Conservation (phyloP, 768 basidiomycete genomes). For the Mycena olivaceomarginata region DNA sequence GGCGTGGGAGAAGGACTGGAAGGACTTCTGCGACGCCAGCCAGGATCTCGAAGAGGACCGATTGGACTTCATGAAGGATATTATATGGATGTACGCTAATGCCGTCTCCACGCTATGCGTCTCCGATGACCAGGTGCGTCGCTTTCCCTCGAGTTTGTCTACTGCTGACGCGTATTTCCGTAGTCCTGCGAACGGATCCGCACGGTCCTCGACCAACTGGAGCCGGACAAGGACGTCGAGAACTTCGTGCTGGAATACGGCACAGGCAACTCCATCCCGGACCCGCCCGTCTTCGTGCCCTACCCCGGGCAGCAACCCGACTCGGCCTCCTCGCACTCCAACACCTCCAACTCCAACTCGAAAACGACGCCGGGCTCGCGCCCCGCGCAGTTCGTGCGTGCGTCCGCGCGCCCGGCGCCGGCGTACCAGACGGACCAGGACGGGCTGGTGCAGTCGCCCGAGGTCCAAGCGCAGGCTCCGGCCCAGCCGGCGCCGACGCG, state of each 20-base stretch:
- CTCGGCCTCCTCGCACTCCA: slow-evolving; percentile 25
- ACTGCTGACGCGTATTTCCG: slow-evolving; percentile 16
- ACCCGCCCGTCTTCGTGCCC: slow-evolving; percentile 88
- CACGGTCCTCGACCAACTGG: slow-evolving; percentile 91
- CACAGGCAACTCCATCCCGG: slow-evolving; percentile 92
- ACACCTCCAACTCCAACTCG: slow-evolving; percentile 34
- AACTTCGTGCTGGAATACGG: slow-evolving; percentile 93
- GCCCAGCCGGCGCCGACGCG: slow-evolving; percentile 17
- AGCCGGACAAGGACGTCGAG: slow-evolving; percentile 92
- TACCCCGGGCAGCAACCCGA: slow-evolving; percentile 43
- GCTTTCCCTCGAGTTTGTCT: slow-evolving; percentile 7
- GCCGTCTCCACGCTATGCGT: slow-evolving; percentile 96
- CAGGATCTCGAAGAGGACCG: slow-evolving; percentile 98
- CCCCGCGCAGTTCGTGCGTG: slow-evolving; percentile 69
- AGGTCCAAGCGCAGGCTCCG: not conserved
- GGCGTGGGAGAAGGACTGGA: slow-evolving; percentile 97
- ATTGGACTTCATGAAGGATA: slow-evolving; percentile 96
- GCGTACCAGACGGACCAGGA: slow-evolving; percentile 27
- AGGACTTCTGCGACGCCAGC: slow-evolving; percentile 92
- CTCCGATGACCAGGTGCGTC: slow-evolving; percentile 91
- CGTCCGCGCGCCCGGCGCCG: slow-evolving; percentile 41
- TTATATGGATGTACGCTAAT: slow-evolving; percentile 97
- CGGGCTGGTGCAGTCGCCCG: not conserved
- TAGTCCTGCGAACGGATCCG: slow-evolving; percentile 96
- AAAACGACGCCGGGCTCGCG: slow-evolving; percentile 57